Evolutionary conservation across 495 filamentous ascomycete species (phyloP), one percentile per base, ranked within the genome.

Genomic region (Hypoxylon cercidicola): DNA sequence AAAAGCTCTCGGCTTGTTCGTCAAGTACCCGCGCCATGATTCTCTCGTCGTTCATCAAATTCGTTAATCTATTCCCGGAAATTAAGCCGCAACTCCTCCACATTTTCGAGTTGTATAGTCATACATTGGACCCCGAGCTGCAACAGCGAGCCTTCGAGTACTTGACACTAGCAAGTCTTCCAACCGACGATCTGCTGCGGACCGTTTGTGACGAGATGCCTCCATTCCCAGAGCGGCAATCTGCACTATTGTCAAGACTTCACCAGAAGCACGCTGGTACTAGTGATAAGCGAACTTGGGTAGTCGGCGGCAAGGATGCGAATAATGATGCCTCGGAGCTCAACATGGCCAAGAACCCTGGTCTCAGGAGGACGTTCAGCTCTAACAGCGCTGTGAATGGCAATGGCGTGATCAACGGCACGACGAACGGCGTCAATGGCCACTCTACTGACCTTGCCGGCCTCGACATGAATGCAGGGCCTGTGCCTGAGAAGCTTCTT

Each of bases 191-290:
- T 65, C 85, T 99, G 15, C 82, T 99, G 10, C 90, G 96, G 47
- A 98, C 96, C 1, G 91, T 99, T 1, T 97, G 92, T 76, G 96
- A 99, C 70, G 96, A 99, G 72, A 98, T 99, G 96, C 96, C 96
- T 12, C 93, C 96, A 0, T 99, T 98, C 80, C 96, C 96, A 0
- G 93, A 99, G 75, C 86, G 96, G 50, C 86, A 94, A 16, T 97
- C 93, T 3, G 95, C 95, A 1, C 80, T 99, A 23, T 79, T 99
- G 21, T 97, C 93, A 12, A 85, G 96, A 34, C 84, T 99, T 28
- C 95, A 98, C 74, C 91, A 95, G 77, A 97, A 93, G 77, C 93
- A 95, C 65, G 91, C 90, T 16, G 88, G 89, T 44, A 93, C 92
- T 2, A 94, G 89, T 68, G 96, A 98, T 74, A 96, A 93, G 78